These are phyloP conservation scores for Tribonema minus DNA, from an alignment of 108 stramenopile genomes.

Conservation along the genomic window DNA sequence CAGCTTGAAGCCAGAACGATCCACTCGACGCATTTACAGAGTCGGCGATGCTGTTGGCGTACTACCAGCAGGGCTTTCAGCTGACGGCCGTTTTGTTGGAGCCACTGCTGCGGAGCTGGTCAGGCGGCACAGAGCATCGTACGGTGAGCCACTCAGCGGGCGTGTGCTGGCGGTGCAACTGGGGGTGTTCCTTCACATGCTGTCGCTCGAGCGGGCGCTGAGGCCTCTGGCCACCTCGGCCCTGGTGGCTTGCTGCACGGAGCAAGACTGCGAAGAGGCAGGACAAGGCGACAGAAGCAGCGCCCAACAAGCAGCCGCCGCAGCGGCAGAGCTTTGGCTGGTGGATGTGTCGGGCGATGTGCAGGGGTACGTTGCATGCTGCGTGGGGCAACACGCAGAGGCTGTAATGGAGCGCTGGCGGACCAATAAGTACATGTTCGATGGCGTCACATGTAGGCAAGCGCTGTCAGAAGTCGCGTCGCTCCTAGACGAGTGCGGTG, in stretches of 20 bases:
- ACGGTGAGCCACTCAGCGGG: background rate
- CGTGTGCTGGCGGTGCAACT: background rate
- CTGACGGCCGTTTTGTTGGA: background rate
- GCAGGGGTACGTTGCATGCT: background rate
- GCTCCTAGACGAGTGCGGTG: too few species aligned
- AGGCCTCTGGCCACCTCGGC: background rate
- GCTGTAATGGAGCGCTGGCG: background rate
- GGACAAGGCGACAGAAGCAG: background rate
- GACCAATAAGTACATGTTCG: background rate
- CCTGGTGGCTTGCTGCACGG: background rate
- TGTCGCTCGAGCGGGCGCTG: background rate
- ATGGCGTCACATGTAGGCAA: background rate
- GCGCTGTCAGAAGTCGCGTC: background rate
- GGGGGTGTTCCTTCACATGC: background rate
- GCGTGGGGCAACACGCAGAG: background rate
- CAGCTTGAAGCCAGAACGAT: too few species aligned
- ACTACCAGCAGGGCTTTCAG: background rate
- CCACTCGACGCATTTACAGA: background rate
- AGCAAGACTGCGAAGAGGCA: background rate
- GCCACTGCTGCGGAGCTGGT: background rate
- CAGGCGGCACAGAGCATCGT: background rate
- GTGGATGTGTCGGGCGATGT: background rate
- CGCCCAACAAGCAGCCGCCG: background rate
- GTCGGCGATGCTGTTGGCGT: background rate
- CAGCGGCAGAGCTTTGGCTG: background rate